phyloP scores from a whole-genome alignment of 495 filamentous ascomycete genomes.

The Aspergillus conjunctus region DNA sequence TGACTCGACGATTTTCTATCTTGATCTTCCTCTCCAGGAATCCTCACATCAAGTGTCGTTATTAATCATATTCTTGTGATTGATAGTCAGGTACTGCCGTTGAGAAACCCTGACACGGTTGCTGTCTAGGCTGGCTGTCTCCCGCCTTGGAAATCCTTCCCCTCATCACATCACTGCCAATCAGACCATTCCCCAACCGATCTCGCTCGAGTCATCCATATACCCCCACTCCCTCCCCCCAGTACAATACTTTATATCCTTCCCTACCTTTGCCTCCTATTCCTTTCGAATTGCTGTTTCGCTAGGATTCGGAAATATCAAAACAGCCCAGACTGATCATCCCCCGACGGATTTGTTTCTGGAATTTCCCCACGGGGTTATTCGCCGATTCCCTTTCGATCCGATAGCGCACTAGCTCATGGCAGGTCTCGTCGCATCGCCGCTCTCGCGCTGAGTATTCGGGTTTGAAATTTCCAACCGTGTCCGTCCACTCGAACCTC shows the following conservation, averaged over 20 bases:
- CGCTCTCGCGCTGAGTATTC: not conserved
- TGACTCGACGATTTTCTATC: not conserved
- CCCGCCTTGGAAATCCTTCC: conserved; percentile 11
- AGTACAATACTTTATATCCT: not conserved
- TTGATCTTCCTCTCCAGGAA: not conserved
- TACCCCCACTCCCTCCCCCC: not conserved
- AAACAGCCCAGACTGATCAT: not conserved
- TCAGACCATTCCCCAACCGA: conserved; percentile 19
- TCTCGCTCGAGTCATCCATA: conserved; percentile 6
- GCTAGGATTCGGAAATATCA: not conserved
- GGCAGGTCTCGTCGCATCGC: conserved; percentile 3
- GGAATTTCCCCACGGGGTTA: conserved; percentile 17
- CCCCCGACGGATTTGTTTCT: not conserved
- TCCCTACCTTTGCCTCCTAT: not conserved
- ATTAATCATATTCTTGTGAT: not conserved
- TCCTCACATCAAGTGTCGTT: not conserved
- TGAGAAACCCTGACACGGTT: not conserved
- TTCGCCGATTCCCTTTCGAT: conserved; percentile 1
- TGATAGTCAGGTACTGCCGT: conserved; percentile 2
- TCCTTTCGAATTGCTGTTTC: not conserved
- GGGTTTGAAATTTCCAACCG: not conserved
- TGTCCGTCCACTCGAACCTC: not conserved
- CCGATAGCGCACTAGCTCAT: conserved; percentile 12
- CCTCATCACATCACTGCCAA: conserved; percentile 4
- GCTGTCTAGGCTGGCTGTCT: not conserved